Evolutionary conservation across 2,329 filamentous ascomycete species (phyloP).

Genomic region (Trichoderma sp.): DNA sequence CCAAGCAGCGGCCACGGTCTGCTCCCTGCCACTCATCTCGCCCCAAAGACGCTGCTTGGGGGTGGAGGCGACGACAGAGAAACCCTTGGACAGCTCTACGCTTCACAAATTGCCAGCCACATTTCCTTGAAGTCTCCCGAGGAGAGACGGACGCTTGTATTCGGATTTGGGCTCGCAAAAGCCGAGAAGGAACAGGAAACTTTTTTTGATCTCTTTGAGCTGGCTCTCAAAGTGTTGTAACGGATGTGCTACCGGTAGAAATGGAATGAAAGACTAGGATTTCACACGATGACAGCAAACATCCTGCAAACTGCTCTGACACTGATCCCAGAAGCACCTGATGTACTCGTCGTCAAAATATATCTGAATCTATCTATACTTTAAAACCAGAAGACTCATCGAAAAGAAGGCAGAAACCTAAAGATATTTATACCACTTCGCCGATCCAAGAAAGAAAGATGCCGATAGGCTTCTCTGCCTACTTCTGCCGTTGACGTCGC

Average conservation of each 20-base stretch:
- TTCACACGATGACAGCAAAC: neutral
- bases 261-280: neutral
- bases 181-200: slow-evolving; percentile 51
- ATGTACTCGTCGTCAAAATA: neutral
- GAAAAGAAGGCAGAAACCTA: neutral
- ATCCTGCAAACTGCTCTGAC: neutral
- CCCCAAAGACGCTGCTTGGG: slow-evolving; percentile 82
- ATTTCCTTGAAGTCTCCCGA: slow-evolving; percentile 69
- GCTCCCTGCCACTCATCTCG: slow-evolving; percentile 78
- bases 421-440: too few species aligned
- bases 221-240: slow-evolving; percentile 57
- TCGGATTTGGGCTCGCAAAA: slow-evolving; percentile 58
- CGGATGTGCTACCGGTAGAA: neutral
- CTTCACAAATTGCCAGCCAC: slow-evolving; percentile 81
- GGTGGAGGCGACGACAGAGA: slow-evolving; percentile 77
- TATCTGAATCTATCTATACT: neutral
- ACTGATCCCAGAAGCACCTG: neutral
- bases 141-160: slow-evolving; percentile 58
- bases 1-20: slow-evolving; percentile 45
- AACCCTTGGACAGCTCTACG: slow-evolving; percentile 81
- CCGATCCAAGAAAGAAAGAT: too few species aligned
- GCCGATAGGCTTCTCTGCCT: too few species aligned
- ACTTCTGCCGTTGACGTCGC: too few species aligned
- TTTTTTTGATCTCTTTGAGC: slow-evolving; percentile 64
- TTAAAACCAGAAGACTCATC: neutral